Evolutionary conservation across 768 basidiomycete genomes (phyloP).

Genomic region (Russula sp.): DNA sequence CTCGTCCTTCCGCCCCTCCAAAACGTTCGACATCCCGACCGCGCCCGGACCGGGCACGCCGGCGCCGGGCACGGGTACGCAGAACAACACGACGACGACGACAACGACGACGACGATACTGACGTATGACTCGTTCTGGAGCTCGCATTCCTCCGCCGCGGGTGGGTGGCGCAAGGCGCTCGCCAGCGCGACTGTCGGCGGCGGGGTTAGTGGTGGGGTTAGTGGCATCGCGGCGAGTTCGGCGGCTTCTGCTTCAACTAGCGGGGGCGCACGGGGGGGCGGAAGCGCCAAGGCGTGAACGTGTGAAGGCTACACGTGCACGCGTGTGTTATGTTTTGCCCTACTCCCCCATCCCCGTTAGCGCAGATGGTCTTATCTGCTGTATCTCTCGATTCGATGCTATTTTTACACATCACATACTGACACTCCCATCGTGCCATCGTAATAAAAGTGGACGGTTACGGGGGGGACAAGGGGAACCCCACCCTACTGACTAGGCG

Average conservation of each 20-base stretch:
- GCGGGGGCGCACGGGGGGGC: neutral
- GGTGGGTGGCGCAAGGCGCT: constrained; percentile 20
- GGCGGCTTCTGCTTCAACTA: neutral
- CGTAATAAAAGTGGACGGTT: neutral
- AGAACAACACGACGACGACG: neutral
- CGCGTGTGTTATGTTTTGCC: neutral
- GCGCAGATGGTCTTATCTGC: neutral
- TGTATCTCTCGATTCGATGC: neutral
- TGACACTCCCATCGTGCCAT: neutral
- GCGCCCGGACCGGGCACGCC: constrained; percentile 7
- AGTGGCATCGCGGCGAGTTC: neutral
- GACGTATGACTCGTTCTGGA: constrained; percentile 26
- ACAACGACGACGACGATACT: constrained; percentile 14
- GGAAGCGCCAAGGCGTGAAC: constrained; percentile 6
- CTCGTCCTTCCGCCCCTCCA: constrained; percentile 8
- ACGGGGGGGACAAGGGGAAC: neutral
- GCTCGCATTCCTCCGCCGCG: constrained; percentile 15
- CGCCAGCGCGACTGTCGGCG: neutral
- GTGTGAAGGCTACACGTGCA: too few species aligned
- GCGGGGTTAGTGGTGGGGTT: too few species aligned
- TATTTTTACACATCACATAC: neutral
- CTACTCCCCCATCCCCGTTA: neutral
- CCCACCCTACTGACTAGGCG: neutral
- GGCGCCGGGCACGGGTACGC: neutral
- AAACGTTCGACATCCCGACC: constrained; percentile 23